Base-by-base conservation (phyloP, 441 rosid genomes). In the Cnidoscolus chayamansa region DNA sequence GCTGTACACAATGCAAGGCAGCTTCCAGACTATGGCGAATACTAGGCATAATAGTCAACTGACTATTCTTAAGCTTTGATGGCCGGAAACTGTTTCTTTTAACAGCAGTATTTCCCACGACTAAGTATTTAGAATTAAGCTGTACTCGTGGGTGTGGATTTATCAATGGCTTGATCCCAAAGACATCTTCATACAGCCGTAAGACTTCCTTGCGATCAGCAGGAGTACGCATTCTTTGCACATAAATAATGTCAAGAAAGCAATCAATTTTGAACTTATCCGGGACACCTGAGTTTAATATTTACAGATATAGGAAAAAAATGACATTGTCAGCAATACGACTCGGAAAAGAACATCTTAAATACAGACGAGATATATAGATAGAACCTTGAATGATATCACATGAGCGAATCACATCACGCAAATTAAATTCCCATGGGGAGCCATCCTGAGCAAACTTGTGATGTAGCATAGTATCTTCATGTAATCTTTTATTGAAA, bases 341-440 rank as follows among this genome's bases (percentile, higher is more conserved):
- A 53, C 17, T 8, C 12, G 45, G 31, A 67, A 66, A 57, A 37
- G 0, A 74, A 37, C n/a, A 54, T 53, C 54, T 19, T 12, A 67
- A 32, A 56, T 12, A 19, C 40, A 67, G 63, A 59, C 10, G 72
- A 25, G 25, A 71, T 72, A 70, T 48, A 72, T 48, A 61, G 58
- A 76, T 67, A 75, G 12, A 63, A 91, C 99, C 97, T 91, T 86
- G 81, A 69, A 91, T 81, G 63, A 96, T 82, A 80, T 93, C 87
- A 77, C 98, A 96, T 31, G 99, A 93, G 77, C 99, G 85, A 54
- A 87, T 86, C 76, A 96, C 94, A 78, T 96, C 99, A 65, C 98
- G 98, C 81, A 96, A 82, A 84, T 96, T 96, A 79, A 96, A 96
- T 86, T 96, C 99, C 99, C 99, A 96, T 37, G 99, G 99, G 37